A percentile compares a stretch with the other conserved stretches of the same genome.
These are phyloP conservation scores for Dothistroma pini DNA, from an alignment of 2,329 filamentous ascomycete species.

Conservation along the genomic window DNA sequence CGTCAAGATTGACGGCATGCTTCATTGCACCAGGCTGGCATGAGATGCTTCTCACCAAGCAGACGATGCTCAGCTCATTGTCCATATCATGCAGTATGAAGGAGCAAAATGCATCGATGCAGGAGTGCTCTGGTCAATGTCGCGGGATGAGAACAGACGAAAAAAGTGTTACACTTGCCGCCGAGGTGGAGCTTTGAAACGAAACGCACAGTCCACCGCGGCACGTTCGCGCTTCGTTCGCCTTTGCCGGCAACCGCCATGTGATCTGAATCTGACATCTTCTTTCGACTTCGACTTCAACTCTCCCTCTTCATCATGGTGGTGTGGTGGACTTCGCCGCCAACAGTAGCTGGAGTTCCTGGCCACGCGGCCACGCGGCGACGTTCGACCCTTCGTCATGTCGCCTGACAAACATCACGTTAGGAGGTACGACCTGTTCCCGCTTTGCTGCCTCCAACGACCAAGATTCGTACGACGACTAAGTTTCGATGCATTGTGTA, in stretches of 20 bases:
- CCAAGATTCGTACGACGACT: background rate
- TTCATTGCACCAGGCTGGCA: background rate
- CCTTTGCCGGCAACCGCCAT: background rate
- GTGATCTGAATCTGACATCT: background rate
- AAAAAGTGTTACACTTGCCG: background rate
- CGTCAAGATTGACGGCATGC: background rate
- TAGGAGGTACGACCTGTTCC: background rate
- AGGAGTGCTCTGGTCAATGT: background rate
- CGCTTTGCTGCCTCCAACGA: background rate
- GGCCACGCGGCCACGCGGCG: too few species aligned
- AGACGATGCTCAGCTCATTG: too few species aligned
- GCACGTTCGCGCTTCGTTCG: background rate
- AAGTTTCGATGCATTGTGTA: background rate
- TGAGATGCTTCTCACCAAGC: background rate
- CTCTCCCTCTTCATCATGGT: background rate
- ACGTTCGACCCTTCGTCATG: too few species aligned
- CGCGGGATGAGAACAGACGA: background rate
- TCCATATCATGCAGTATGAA: too few species aligned
- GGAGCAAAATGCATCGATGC: background rate
- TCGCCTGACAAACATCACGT: background rate
- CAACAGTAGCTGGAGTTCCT: background rate
- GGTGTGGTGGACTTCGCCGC: background rate
- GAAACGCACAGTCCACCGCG: background rate
- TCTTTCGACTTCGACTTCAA: background rate
- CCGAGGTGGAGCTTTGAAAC: background rate